phyloP scores from a whole-genome alignment of 768 basidiomycete species.

The Suillus discolor region DNA sequence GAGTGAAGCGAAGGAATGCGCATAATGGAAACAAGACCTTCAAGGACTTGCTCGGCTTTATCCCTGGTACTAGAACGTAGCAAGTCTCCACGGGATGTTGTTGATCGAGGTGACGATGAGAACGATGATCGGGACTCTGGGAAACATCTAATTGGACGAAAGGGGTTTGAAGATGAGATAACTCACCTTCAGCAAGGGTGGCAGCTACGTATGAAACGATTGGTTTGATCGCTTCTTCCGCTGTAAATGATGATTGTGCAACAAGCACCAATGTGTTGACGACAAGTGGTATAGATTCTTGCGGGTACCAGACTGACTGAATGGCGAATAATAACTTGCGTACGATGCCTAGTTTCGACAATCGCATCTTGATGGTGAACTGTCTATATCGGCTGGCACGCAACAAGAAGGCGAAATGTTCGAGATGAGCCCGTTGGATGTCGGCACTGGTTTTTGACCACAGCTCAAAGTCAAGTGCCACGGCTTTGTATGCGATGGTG shows the following conservation, averaged over 20 bases:
- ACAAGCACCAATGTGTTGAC: slow-evolving; percentile 63
- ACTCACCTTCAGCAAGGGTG: slow-evolving; percentile 68
- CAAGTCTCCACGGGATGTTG: not conserved
- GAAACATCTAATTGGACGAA: slow-evolving; percentile 3
- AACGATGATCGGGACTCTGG: slow-evolving; percentile 16
- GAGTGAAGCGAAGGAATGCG: slow-evolving; percentile 56
- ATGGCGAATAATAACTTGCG: slow-evolving; percentile 80
- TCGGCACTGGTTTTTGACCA: slow-evolving; percentile 76
- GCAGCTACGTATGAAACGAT: slow-evolving; percentile 85
- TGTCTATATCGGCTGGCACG: slow-evolving; percentile 68
- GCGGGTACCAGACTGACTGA: slow-evolving; percentile 76
- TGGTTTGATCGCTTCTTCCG: slow-evolving; percentile 81
- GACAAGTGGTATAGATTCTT: slow-evolving; percentile 48
- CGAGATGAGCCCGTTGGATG: slow-evolving; percentile 78
- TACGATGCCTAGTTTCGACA: slow-evolving; percentile 71
- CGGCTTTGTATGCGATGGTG: slow-evolving; percentile 74
- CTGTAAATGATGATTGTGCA: slow-evolving; percentile 66
- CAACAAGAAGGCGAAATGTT: slow-evolving; percentile 80
- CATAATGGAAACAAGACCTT: slow-evolving; percentile 63
- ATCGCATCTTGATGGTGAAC: slow-evolving; percentile 77
- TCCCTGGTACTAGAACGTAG: slow-evolving; percentile 39
- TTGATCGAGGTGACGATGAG: slow-evolving; percentile 15
- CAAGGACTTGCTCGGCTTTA: slow-evolving; percentile 71
- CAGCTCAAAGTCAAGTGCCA: slow-evolving; percentile 89
- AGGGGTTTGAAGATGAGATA: not conserved